Evolutionary conservation across 2,329 filamentous ascomycete genomes (phyloP), one percentile per base, ranked within the genome.

Genomic region (Colletotrichum sp.): DNA sequence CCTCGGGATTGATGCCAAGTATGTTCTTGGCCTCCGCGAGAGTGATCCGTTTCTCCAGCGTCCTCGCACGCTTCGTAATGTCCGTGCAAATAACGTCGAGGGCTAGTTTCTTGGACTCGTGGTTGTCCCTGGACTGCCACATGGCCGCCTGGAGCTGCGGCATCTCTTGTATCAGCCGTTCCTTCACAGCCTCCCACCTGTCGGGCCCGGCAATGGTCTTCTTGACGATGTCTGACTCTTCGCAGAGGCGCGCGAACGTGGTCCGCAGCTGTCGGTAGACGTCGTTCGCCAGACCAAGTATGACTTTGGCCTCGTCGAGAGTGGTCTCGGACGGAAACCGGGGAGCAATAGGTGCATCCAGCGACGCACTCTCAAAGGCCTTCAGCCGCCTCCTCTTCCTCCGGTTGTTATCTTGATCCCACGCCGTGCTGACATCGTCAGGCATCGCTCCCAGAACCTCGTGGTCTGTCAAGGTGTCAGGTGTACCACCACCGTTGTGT

Each of bases 321-420:
- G 95, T 96, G 15, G 94, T 96, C 83, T 97, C 95, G 1, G 95
- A 96, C 1, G 94, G 94, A 78, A 95, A 97, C 26, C 95, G 91
- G 16, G 94, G 92, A 24, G 93, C 91, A 6, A 92, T 92, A 2
- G 92, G 90, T 8, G 92, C 91, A 81, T 95, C 93, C 79, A 91
- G 89, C 70, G 92, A 94, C 63, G 93, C 89, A 77, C 79, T 80
- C 49, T 79, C 77, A 44, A 67, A 63, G 24, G 68, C 62, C 62
- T 67, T 74, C 57, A 68, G 65, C 34, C 72, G 67, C 21, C 78
- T 75, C 8, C 77, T 75, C 26, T 75, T 77, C 34, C 73, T 76
- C 75, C 76, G 72, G 24, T 69, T 75, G 2, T 65, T 75, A 2
- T 70, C 71, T 4, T 49, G 32, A 16, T 49, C 49, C 59, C 71